These are phyloP conservation scores for Aureobasidium zeae DNA, from an alignment of 2,329 filamentous ascomycete species.

Conservation along the genomic window DNA sequence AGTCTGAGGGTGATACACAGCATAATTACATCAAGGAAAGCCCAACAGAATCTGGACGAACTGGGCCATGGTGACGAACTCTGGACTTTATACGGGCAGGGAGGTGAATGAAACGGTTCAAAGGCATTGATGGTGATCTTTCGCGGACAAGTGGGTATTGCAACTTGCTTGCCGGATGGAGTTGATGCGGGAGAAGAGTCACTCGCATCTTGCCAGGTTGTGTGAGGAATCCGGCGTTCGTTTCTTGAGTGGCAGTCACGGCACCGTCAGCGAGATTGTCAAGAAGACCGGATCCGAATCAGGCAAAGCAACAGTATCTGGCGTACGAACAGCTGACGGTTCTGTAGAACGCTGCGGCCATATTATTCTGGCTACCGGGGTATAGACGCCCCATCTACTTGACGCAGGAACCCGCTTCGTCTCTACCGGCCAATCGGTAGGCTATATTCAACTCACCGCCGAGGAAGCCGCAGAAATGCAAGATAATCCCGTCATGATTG, in stretches of 20 bases:
- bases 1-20: not conserved
- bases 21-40: not conserved
- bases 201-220: not conserved
- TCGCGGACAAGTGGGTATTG: not conserved
- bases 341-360: conserved; percentile 12
- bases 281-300: too few relatives aligned
- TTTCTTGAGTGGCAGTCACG: not conserved
- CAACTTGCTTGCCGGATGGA: conserved; percentile 5
- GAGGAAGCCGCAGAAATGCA: conserved; percentile 57
- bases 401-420: conserved; percentile 19
- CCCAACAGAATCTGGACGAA: not conserved
- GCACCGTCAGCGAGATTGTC: not conserved
- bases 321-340: not conserved
- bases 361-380: conserved; percentile 23
- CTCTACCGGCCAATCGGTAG: conserved; percentile 69
- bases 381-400: conserved; percentile 22
- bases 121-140: not conserved
- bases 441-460: conserved; percentile 61
- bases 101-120: not conserved
- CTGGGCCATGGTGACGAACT: not conserved
- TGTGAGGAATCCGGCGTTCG: not conserved
- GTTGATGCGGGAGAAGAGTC: not conserved
- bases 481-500: conserved; percentile 59
- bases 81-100: not conserved
- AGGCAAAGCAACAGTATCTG: not conserved